These are phyloP conservation scores for Trypanosoma boissoni DNA, from an alignment of 208 protist species.

Conservation along the genomic window DNA sequence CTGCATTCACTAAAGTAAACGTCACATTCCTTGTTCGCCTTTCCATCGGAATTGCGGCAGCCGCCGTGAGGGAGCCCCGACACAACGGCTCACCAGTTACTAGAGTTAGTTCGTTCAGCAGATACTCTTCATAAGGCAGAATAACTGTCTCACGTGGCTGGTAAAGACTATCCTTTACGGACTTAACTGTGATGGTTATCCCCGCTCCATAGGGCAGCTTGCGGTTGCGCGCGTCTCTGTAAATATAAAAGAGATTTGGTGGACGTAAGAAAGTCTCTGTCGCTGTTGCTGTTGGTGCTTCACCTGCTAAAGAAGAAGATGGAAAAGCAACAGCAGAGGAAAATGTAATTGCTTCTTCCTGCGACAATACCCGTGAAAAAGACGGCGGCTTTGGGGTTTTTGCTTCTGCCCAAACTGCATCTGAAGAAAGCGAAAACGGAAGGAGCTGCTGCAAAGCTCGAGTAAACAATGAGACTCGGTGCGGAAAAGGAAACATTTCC, in stretches of 20 bases:
- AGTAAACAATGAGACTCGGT: constrained; percentile 53
- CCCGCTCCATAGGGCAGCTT: constrained; percentile 55
- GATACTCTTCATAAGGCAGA: constrained; percentile 62
- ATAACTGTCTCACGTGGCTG: constrained; percentile 37
- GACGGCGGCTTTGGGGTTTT: constrained; percentile 2
- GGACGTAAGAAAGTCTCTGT: constrained; percentile 11
- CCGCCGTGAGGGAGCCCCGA: not conserved
- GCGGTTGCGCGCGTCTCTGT: constrained; percentile 38
- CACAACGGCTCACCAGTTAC: constrained; percentile 25
- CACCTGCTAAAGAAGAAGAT: not conserved
- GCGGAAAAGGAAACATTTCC: constrained; percentile 76
- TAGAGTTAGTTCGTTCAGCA: constrained; percentile 43
- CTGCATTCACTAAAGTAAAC: constrained; percentile 14
- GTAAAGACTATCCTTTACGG: constrained; percentile 4
- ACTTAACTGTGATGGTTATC: constrained; percentile 22
- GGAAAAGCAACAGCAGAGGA: too few species aligned
- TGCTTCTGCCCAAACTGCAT: constrained; percentile 17
- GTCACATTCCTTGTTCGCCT: not conserved
- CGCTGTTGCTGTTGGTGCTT: not conserved
- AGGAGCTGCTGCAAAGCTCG: constrained; percentile 36
- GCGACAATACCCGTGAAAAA: not conserved
- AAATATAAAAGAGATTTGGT: constrained; percentile 50
- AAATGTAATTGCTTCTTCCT: not conserved
- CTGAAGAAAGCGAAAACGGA: constrained; percentile 27
- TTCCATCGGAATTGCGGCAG: not conserved